Evolutionary conservation across 805 yeast genomes (phyloP), one percentile per base, ranked within the genome.

Genomic region (Scheffersomyces lignosus): DNA sequence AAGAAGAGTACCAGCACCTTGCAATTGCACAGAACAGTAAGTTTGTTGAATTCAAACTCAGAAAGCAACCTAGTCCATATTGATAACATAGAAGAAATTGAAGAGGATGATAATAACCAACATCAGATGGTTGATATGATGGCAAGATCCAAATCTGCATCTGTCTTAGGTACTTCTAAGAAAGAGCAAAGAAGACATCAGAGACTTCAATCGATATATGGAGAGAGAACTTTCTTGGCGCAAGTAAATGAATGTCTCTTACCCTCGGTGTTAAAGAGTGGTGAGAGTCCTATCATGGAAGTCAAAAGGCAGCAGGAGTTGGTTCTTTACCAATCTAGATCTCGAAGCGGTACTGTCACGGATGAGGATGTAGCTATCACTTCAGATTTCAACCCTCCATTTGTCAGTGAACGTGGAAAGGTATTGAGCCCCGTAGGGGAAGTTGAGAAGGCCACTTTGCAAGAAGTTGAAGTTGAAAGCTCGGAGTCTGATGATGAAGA

Each of bases 231-330:
- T 4, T 60, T 60, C 31, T 35, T 64, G 10, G 40, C 51, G n/a
- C 52, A 54, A 15, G 56, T 64, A 8, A 56, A 56, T 44, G 61
- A 61, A 35, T 47, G 51, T 5, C 47, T 64, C 16, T 43, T 64
- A 15, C 70, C 70, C 5, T 46, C 69, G 2, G 68, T 64, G 1
- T 45, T 64, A 20, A 58, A 52, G 38, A 52, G 45, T 15, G 61
- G 65, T 2, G 63, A 57, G 33, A 58, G 64, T 31, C 64, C 61
- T 0, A 62, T 62, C 1, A 45, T 58, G 50, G 52, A 52, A 29
- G 35, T 48, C 4, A 54, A 54, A 37, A 38, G 64, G 13, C 45
- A 47, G 33, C 43, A 38, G 29, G 41, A 37, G n/a, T 15, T 30
- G 16, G n/a, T n/a, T n/a, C n/a, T n/a, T n/a, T 20, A 20, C 24